Evolutionary conservation across 2,329 filamentous ascomycete genomes (phyloP).

Genomic region (Colletotrichum scovillei): DNA sequence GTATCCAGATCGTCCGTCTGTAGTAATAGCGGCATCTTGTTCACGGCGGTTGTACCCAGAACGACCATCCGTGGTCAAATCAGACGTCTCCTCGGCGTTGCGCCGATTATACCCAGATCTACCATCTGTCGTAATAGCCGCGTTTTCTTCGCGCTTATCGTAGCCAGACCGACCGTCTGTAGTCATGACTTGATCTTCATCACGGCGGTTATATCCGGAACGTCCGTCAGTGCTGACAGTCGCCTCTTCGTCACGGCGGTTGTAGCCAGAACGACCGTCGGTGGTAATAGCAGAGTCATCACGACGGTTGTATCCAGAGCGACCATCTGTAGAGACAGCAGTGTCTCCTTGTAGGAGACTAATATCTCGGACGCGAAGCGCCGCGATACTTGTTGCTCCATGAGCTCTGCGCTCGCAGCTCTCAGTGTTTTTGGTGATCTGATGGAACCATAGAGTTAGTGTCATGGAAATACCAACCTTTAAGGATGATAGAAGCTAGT

Average conservation of each 20-base stretch:
- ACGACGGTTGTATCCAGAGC: constrained; percentile 6
- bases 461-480: no score
- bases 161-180: neutral
- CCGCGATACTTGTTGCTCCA: no score
- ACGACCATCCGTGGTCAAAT: neutral
- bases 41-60: neutral
- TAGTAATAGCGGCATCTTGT: neutral
- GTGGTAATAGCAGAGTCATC: neutral
- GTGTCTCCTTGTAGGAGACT: neutral
- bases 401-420: neutral
- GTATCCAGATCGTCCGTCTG: neutral
- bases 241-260: neutral
- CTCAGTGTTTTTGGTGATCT: neutral
- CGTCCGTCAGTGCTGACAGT: neutral
- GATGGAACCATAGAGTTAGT: neutral
- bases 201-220: neutral
- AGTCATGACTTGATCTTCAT: no score
- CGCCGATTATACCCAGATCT: neutral
- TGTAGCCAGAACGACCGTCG: neutral
- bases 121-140: neutral
- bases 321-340: neutral
- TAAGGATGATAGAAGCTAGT: neutral
- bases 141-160: no score
- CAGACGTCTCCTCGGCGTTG: neutral
- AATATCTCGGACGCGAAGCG: neutral